Evolutionary conservation across 2,329 filamentous ascomycete species (phyloP).

Genomic region (Domatiomyces globalis): DNA sequence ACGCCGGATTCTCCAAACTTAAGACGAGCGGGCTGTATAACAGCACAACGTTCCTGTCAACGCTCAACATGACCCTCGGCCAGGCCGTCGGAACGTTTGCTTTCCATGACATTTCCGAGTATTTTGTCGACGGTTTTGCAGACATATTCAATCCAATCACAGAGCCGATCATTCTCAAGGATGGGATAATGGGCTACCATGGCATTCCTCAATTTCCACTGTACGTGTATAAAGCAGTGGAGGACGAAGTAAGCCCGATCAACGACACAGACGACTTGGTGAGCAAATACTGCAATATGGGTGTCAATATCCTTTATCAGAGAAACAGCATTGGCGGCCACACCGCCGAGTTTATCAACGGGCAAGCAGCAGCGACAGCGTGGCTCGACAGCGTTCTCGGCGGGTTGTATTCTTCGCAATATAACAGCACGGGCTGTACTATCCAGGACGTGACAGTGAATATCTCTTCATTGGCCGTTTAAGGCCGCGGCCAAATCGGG

Average conservation of each 20-base stretch:
- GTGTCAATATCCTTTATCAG: constrained; percentile 32
- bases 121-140: not conserved
- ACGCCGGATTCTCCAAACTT: not conserved
- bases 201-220: constrained; percentile 35
- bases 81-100: constrained; percentile 12
- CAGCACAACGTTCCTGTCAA: not conserved
- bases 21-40: constrained; percentile 2
- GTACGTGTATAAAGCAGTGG: constrained; percentile 37
- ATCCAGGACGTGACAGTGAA: constrained; percentile 1
- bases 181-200: constrained; percentile 24
- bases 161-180: not conserved
- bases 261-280: constrained; percentile 33
- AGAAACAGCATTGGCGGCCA: constrained; percentile 34
- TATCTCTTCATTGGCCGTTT: not conserved
- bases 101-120: constrained; percentile 12
- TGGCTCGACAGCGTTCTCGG: constrained; percentile 16
- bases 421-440: not conserved
- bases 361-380: constrained; percentile 22
- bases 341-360: constrained; percentile 23
- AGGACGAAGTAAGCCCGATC: constrained; percentile 33
- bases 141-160: not conserved
- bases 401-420: not conserved
- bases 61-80: constrained; percentile 8
- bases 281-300: constrained; percentile 27
- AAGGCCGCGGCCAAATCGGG: not conserved